Percentiles rank a stretch among this genome's conserved stretches.
Evolutionary conservation across 1,284 basidiomycete species (phyloP).

Genomic region (Ustilago lituana): DNA sequence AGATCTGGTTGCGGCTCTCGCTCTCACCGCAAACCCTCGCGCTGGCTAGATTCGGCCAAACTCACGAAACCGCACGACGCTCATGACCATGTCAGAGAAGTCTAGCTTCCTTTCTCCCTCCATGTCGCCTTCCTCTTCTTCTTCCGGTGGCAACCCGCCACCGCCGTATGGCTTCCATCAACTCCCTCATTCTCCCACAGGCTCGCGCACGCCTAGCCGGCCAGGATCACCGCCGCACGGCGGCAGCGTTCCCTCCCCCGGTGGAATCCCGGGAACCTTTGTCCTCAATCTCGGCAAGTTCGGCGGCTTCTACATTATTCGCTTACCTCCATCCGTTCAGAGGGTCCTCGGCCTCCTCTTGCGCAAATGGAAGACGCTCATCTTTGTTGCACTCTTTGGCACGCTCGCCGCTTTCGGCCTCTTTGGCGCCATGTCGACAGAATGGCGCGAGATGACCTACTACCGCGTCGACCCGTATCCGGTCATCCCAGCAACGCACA

Average conservation of each 20-base stretch:
- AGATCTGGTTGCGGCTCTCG: too few species aligned
- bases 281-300: conserved; percentile 58
- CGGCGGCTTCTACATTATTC: conserved; percentile 59
- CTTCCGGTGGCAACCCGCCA: conserved; percentile 55
- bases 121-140: conserved; percentile 56
- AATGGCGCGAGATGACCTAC: conserved; percentile 67
- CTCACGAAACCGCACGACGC: conserved; percentile 1
- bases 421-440: conserved; percentile 64
- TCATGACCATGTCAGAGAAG: conserved; percentile 52
- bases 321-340: conserved; percentile 50
- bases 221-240: conserved; percentile 58
- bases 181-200: conserved; percentile 55
- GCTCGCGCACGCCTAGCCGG: conserved; percentile 51
- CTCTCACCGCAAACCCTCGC: too few species aligned
- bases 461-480: conserved; percentile 64
- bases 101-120: conserved; percentile 49
- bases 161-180: conserved; percentile 62
- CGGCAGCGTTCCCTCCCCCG: conserved; percentile 51
- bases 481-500: conserved; percentile 43
- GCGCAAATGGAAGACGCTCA: conserved; percentile 63
- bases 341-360: conserved; percentile 49
- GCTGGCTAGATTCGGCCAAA: neutral
- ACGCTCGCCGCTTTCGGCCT: conserved; percentile 56
- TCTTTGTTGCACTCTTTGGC: conserved; percentile 56
- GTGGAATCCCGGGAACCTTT: conserved; percentile 54